phyloP scores from a whole-genome alignment of 2,329 filamentous ascomycete species.

The Dothistroma pini region DNA sequence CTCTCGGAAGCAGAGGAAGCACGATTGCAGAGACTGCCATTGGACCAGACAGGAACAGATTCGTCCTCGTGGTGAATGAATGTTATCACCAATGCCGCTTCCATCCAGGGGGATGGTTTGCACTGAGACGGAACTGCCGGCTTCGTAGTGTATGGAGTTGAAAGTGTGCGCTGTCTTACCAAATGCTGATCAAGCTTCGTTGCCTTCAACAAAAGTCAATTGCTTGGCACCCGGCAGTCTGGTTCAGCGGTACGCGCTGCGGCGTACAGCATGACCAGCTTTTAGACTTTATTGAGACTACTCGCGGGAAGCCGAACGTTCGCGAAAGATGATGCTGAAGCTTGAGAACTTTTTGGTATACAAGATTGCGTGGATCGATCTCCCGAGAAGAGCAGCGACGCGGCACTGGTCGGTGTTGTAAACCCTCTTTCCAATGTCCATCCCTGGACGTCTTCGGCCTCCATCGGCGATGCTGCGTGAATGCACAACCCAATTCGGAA shows the following conservation, averaged over 20 bases:
- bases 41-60: not conserved
- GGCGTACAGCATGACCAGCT: not conserved
- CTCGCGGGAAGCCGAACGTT: not conserved
- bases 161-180: not conserved
- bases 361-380: not conserved
- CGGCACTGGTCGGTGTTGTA: not conserved
- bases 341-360: not conserved
- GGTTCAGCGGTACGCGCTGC: not conserved
- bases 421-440: no score
- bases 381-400: no score
- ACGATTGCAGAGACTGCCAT: not conserved
- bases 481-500: not conserved
- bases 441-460: no score
- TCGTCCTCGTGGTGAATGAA: not conserved
- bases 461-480: no score
- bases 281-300: not conserved
- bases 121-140: not conserved
- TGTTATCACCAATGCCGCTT: not conserved
- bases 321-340: not conserved
- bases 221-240: not conserved
- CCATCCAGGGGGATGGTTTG: not conserved
- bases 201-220: not conserved
- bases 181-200: not conserved
- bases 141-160: not conserved
- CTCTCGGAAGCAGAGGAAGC: not conserved